Evolutionary conservation across 208 protist genomes (phyloP).

Genomic region (Trypanosoma rangeli): DNA sequence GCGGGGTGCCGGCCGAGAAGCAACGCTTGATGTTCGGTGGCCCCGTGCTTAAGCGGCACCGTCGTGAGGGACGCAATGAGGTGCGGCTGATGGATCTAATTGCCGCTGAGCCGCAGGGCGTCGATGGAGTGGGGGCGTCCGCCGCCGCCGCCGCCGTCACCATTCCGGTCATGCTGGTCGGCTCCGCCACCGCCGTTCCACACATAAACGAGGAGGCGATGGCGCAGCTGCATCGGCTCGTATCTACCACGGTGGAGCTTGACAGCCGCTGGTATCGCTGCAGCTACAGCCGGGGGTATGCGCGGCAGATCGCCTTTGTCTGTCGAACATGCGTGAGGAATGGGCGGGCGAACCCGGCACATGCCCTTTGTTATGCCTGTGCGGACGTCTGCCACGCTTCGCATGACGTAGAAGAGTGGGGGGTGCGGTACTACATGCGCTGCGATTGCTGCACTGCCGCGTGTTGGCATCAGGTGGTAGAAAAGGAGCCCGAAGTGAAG

Average conservation of each 20-base stretch:
- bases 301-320: slow-evolving; percentile 73
- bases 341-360: slow-evolving; percentile 53
- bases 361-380: slow-evolving; percentile 78
- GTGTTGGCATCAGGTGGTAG: slow-evolving; percentile 48
- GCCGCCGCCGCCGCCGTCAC: slow-evolving; percentile 19
- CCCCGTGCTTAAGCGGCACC: slow-evolving; percentile 50
- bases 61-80: slow-evolving; percentile 33
- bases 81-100: slow-evolving; percentile 41
- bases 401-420: slow-evolving; percentile 87
- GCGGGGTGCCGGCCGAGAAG: slow-evolving; percentile 40
- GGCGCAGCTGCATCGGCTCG: slow-evolving; percentile 65
- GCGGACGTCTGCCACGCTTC: slow-evolving; percentile 76
- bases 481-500: background rate
- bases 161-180: slow-evolving; percentile 70
- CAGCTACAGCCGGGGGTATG: slow-evolving; percentile 74
- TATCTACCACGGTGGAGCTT: slow-evolving; percentile 66
- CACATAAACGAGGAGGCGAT: slow-evolving; percentile 53
- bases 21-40: slow-evolving; percentile 73
- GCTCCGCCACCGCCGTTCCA: slow-evolving; percentile 36
- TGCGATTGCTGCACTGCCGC: slow-evolving; percentile 85
- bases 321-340: slow-evolving; percentile 77
- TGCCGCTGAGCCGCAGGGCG: background rate
- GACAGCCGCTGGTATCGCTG: slow-evolving; percentile 72
- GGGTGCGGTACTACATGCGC: slow-evolving; percentile 81
- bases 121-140: background rate